Conservation (phyloP, 129 eudicot species). For the Mikania micrantha region DNA sequence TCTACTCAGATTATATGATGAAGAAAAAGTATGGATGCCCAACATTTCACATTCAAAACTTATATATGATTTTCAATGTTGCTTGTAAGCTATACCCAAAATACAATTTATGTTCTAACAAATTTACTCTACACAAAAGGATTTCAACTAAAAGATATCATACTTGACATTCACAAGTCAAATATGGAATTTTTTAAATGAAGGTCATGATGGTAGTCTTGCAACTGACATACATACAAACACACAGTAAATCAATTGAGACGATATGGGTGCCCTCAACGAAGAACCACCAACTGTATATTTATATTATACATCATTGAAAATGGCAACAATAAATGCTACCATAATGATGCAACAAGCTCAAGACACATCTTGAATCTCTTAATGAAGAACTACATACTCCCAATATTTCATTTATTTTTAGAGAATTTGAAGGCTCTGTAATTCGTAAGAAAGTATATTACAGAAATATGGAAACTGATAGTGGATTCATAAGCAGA, state of each 20-base stretch:
- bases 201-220: conserved; percentile 12
- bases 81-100: background rate
- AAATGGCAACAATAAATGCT: conserved; percentile 14
- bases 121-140: background rate
- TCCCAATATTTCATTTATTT: background rate
- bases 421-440: background rate
- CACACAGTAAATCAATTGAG: conserved; percentile 7
- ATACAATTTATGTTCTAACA: background rate
- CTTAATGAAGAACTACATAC: conserved; percentile 9
- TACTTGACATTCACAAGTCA: background rate
- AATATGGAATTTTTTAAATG: background rate
- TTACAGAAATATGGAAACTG: background rate
- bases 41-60: background rate
- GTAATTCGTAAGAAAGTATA: background rate
- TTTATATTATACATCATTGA: conserved; percentile 13
- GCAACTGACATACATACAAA: background rate
- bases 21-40: background rate
- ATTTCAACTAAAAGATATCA: background rate
- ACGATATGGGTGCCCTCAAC: conserved; percentile 13
- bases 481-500: background rate
- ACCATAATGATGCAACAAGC: conserved; percentile 6
- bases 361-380: background rate
- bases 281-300: conserved; percentile 21
- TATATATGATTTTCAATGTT: background rate
- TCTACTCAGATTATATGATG: background rate